Evolutionary conservation across 148 eudicot genomes (phyloP).

Genomic region (Vaccinium macrocarpon): DNA sequence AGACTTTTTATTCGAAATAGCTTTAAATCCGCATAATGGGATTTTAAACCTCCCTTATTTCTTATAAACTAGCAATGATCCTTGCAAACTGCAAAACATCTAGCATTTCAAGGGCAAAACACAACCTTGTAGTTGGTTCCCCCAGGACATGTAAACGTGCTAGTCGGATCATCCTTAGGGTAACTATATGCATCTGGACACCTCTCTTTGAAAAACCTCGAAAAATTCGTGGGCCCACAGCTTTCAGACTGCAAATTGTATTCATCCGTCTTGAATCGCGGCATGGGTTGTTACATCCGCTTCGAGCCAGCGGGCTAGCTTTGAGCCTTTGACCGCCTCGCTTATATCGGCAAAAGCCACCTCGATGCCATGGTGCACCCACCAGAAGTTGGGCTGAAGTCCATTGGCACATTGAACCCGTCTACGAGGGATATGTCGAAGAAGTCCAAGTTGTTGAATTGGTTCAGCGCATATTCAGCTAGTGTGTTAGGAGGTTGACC

Average conservation of each 20-base stretch:
- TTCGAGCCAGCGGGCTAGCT: too few relatives aligned
- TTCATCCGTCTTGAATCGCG: constrained; percentile 30
- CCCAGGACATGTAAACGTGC: constrained; percentile 26
- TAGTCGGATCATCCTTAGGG: constrained; percentile 43
- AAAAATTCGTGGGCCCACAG: constrained; percentile 32
- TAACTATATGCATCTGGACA: constrained; percentile 46
- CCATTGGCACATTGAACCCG: constrained; percentile 28
- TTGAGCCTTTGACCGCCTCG: too few relatives aligned
- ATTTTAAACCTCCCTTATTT: not conserved
- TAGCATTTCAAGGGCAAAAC: constrained; percentile 32
- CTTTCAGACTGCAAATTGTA: constrained; percentile 31
- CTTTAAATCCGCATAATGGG: not conserved
- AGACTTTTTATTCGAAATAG: not conserved
- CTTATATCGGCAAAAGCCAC: not conserved
- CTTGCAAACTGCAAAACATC: not conserved
- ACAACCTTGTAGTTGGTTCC: constrained; percentile 38
- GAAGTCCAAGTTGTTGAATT: constrained; percentile 31
- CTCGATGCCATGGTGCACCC: constrained; percentile 26
- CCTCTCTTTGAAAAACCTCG: constrained; percentile 37
- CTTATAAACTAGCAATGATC: not conserved
- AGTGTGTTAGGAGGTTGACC: constrained; percentile 47
- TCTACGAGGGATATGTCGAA: constrained; percentile 44
- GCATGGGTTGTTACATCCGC: constrained; percentile 52
- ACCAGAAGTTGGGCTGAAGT: constrained; percentile 21
- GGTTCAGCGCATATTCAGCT: constrained; percentile 45